Conservation (phyloP, 257 asterid genomes). For the Penstemon newberryi region DNA sequence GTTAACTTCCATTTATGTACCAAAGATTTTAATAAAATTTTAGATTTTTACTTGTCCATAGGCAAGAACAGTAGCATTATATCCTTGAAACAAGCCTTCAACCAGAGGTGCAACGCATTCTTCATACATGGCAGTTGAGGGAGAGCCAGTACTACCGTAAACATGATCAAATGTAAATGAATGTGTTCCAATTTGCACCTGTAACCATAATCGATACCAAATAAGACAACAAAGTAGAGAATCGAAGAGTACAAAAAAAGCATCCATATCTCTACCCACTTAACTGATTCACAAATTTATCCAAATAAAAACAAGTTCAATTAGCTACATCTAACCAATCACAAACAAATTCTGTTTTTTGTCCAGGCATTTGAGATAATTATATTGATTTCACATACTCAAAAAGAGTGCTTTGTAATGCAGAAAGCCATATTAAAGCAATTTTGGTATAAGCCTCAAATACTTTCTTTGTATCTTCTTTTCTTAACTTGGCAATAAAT, state of each 20-base stretch:
- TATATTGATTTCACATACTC: background rate
- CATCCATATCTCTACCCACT: too few relatives aligned
- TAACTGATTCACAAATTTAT: background rate
- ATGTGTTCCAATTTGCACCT: conserved; percentile 94
- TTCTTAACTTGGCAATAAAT: conserved; percentile 13
- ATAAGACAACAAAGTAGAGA: conserved; percentile 4
- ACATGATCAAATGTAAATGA: conserved; percentile 98
- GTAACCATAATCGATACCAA: conserved; percentile 21
- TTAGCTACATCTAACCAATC: background rate
- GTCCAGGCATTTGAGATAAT: background rate
- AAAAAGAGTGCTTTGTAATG: background rate
- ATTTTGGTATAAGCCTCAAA: too few relatives aligned
- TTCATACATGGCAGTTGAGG: conserved; percentile 79
- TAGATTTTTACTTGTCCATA: conserved; percentile 79
- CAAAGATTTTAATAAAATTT: background rate
- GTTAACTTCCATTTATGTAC: background rate
- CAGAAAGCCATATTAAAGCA: too few relatives aligned
- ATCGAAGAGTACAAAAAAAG: background rate
- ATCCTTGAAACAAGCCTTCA: conserved; percentile 97
- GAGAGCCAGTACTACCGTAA: conserved; percentile 81
- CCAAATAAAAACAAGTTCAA: background rate
- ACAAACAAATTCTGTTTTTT: background rate
- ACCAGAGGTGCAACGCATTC: conserved; percentile 96
- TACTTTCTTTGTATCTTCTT: background rate
- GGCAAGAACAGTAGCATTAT: conserved; percentile 97